These are phyloP conservation scores for Beauveria rudraprayagi DNA, from an alignment of 2,329 filamentous ascomycete genomes.

Conservation along the genomic window DNA sequence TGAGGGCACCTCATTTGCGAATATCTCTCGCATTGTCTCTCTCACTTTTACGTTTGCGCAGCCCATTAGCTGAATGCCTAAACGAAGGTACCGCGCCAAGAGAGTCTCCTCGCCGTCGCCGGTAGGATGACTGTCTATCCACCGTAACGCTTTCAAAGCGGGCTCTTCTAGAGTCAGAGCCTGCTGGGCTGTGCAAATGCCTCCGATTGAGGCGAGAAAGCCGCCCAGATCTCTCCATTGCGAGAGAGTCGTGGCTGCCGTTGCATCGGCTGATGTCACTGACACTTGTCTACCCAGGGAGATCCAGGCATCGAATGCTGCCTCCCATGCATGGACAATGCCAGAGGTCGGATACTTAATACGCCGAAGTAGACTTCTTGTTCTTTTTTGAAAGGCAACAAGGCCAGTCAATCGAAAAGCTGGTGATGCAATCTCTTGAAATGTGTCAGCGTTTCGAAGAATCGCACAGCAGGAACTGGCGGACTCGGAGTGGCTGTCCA, in stretches of 20 bases:
- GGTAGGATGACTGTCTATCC: slow-evolving; percentile 55
- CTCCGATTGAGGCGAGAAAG: slow-evolving; percentile 58
- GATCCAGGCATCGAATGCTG: slow-evolving; percentile 57
- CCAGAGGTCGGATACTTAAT: slow-evolving; percentile 56
- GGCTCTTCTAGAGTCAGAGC: slow-evolving; percentile 50
- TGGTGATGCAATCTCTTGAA: slow-evolving; percentile 53
- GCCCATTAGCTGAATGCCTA: slow-evolving; percentile 57
- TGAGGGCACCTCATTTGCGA: slow-evolving; percentile 57
- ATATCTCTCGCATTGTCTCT: slow-evolving; percentile 58
- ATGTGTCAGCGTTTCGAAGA: slow-evolving; percentile 53
- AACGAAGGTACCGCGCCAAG: slow-evolving; percentile 50
- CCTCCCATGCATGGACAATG: slow-evolving; percentile 61
- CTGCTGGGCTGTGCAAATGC: slow-evolving; percentile 56
- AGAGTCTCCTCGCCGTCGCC: slow-evolving; percentile 55
- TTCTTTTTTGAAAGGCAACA: slow-evolving; percentile 61
- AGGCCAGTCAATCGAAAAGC: slow-evolving; percentile 59
- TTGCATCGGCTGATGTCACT: slow-evolving; percentile 38
- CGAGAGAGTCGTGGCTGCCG: slow-evolving; percentile 48
- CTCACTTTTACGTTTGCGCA: slow-evolving; percentile 56
- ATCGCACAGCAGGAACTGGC: slow-evolving; percentile 44
- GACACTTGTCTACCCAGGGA: slow-evolving; percentile 56
- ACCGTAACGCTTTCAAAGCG: slow-evolving; percentile 46
- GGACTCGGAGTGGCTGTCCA: slow-evolving; percentile 42
- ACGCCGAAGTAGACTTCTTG: slow-evolving; percentile 49
- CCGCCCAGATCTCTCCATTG: slow-evolving; percentile 65